Evolutionary conservation across 148 eudicot species (phyloP).

Genomic region (Chenopodium berlandieri): DNA sequence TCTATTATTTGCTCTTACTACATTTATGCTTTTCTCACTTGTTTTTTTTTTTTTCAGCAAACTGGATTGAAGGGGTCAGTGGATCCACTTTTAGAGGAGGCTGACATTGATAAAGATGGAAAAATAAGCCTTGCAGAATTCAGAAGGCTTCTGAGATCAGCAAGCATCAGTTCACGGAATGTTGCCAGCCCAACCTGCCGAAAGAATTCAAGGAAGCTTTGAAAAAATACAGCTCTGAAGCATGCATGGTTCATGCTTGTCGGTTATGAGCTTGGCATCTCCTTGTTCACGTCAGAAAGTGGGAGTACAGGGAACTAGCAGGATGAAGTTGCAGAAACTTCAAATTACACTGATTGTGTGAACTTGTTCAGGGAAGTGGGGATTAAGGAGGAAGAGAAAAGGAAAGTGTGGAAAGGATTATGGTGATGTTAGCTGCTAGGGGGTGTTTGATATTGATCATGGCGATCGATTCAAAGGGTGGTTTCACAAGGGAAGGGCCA

Average conservation of each 20-base stretch:
- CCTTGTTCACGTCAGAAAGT: constrained; percentile 2
- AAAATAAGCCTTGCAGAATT: constrained; percentile 86
- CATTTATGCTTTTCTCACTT: background rate
- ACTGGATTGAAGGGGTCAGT: constrained; percentile 87
- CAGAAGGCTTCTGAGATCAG: constrained; percentile 84
- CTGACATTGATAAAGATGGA: constrained; percentile 91
- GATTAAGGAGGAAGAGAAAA: background rate
- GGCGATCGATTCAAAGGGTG: background rate
- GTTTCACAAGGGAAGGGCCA: background rate
- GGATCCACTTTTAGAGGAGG: constrained; percentile 87
- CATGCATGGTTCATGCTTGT: background rate
- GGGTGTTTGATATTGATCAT: constrained; percentile 9
- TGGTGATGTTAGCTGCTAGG: background rate
- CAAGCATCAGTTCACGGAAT: constrained; percentile 64
- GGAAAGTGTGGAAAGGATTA: background rate
- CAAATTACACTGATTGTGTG: background rate
- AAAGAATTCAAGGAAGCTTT: constrained; percentile 18
- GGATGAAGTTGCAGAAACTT: background rate
- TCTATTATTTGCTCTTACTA: background rate
- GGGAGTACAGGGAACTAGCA: constrained; percentile 9
- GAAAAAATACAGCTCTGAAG: background rate
- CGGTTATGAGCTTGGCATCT: constrained; percentile 4
- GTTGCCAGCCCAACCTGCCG: constrained; percentile 39
- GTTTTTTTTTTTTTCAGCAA: constrained; percentile 43
- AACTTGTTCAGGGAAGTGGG: constrained; percentile 4